Evolutionary conservation across 805 yeast species (phyloP).

Genomic region (Kockiozyma suomiensis): DNA sequence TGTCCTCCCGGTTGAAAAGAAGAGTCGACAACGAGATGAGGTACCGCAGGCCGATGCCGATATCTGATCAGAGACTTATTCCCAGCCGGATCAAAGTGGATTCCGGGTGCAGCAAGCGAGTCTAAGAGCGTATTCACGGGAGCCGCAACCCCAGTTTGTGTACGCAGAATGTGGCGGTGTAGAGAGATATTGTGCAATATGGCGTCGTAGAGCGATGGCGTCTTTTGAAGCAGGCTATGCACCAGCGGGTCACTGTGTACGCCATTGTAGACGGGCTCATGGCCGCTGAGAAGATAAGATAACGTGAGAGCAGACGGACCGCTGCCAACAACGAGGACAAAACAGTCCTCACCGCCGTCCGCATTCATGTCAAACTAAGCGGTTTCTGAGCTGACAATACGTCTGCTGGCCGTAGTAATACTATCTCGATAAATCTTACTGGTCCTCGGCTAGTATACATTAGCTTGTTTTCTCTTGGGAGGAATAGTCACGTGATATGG

Average conservation of each 20-base stretch:
- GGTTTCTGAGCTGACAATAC: no score
- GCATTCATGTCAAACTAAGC: not conserved
- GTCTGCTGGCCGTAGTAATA: no score
- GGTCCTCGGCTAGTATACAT: no score
- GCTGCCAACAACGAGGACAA: constrained; percentile 34
- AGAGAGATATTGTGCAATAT: constrained; percentile 30
- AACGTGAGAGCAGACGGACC: constrained; percentile 43
- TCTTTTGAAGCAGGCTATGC: not conserved
- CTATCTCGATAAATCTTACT: no score
- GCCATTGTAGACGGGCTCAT: constrained; percentile 40
- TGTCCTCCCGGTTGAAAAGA: constrained; percentile 41
- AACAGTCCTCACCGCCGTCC: constrained; percentile 8
- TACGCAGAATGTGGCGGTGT: constrained; percentile 33
- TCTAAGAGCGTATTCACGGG: constrained; percentile 40
- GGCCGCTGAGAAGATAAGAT: constrained; percentile 41
- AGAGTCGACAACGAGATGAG: constrained; percentile 38
- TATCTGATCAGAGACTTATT: not conserved
- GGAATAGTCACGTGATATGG: not conserved
- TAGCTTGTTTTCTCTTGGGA: not conserved
- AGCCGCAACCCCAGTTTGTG: constrained; percentile 31
- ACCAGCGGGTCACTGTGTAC: constrained; percentile 37
- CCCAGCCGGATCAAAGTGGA: constrained; percentile 36
- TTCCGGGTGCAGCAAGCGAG: constrained; percentile 38
- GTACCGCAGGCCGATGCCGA: constrained; percentile 9
- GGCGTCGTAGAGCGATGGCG: constrained; percentile 11